phyloP scores from a whole-genome alignment of 208 protist species.

The Leptomonas seymouri region DNA sequence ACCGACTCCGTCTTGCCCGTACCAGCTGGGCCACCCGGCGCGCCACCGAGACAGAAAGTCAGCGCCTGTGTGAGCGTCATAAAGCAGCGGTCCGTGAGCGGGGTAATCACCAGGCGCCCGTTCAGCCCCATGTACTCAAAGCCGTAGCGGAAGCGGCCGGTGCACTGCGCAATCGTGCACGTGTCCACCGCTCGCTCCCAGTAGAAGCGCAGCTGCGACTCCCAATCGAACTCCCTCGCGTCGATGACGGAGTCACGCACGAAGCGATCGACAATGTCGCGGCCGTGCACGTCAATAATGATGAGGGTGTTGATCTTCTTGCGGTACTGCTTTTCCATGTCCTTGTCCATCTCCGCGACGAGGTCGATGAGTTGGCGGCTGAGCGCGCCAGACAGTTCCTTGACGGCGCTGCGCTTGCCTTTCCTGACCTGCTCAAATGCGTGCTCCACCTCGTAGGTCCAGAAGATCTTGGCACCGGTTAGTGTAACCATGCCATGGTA shows the following conservation, averaged over 20 bases:
- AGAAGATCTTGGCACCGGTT: conserved; percentile 98
- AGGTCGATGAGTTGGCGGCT: conserved; percentile 95
- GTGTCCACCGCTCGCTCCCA: conserved; percentile 96
- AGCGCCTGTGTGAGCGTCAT: conserved; percentile 99
- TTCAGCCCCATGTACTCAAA: conserved; percentile 99
- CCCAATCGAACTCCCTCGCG: conserved; percentile 99
- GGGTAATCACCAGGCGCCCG: conserved; percentile 99
- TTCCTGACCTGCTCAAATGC: conserved; percentile 92
- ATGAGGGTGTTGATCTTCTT: conserved; percentile 99
- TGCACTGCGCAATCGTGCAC: conserved; percentile 97
- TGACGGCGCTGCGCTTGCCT: conserved; percentile 97
- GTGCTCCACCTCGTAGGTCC: conserved; percentile 98
- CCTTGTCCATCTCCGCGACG: conserved; percentile 95
- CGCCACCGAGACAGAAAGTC: conserved; percentile 97
- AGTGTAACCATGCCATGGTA: conserved; percentile 97
- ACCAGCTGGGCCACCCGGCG: conserved; percentile 95
- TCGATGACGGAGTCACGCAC: conserved; percentile 98
- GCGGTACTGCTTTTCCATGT: conserved; percentile 92
- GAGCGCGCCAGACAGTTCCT: conserved; percentile 93
- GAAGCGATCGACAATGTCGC: conserved; percentile 98
- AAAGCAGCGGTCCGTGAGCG: conserved; percentile 99
- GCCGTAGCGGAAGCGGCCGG: conserved; percentile 96
- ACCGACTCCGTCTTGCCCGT: conserved; percentile 99
- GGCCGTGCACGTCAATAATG: conserved; percentile 99
- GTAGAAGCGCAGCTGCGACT: conserved; percentile 99